Evolutionary conservation across 2,329 filamentous ascomycete species (phyloP), one percentile per base, ranked within the genome.

Genomic region (Penicillium sp.): DNA sequence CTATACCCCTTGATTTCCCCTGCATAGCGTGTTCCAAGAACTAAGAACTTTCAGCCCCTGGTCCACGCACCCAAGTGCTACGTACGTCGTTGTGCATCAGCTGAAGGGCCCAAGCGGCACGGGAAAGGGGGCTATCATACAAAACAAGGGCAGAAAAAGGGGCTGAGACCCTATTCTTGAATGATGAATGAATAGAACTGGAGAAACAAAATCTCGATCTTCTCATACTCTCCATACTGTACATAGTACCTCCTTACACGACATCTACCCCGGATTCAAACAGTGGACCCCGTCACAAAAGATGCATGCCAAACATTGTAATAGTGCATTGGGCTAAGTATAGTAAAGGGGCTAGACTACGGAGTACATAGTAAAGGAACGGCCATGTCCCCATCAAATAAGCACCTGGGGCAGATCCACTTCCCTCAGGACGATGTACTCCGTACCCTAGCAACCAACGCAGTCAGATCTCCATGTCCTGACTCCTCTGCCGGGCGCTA

Each of bases 191-290:
- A 34, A 13, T 3, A 41, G 13, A 41, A 12, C 3, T 5, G 5
- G 19, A 22, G n/a, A n/a, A n/a, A n/a, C n/a, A n/a, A n/a, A n/a
- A 31, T 13, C 11, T 31, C 3, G 22, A 25, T 25, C 22, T 6
- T 7, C 22, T 11, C n/a, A 4, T n/a, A 31, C n/a, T 13, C 38
- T 30, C 29, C 29, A 13, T 12, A 30, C 29, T n/a, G 4, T n/a
- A 31, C n/a, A n/a, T n/a, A n/a, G n/a, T 31, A 14, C 38, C 33
- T 35, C 18, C 35, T 30, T 43, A 41, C 37, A 45, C 41, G 28
- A 45, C 18, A 45, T 49, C 51, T 52, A 52, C 53, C 53, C 53
- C 53, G 33, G 51, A 49, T 52, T 52, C 13, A 14, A 39, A 28
- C 18, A 36, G 33, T 41, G 37, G 38, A 31, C 44, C 39, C 40